Conservation (phyloP, 176 grass and related monocot genomes). For the Lolium multiflorum region DNA sequence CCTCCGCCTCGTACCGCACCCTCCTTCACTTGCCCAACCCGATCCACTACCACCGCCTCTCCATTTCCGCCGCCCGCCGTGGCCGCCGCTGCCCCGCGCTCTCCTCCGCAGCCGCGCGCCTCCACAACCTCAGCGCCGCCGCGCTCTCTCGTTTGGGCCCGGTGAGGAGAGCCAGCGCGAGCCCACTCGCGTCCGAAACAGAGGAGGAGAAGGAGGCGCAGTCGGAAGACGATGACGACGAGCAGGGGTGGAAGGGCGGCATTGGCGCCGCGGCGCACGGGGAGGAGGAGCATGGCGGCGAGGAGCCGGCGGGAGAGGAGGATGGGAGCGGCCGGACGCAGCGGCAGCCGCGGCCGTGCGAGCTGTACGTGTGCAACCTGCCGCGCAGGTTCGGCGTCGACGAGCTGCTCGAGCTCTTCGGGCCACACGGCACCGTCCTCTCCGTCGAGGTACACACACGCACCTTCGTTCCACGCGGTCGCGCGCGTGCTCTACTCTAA, state of each 20-base stretch:
- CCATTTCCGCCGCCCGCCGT: not conserved
- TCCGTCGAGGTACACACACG: constrained; percentile 59
- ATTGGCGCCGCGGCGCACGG: constrained; percentile 43
- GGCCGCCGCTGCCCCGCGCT: not conserved
- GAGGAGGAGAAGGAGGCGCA: constrained; percentile 18
- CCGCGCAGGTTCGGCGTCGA: constrained; percentile 59
- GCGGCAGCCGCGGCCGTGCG: constrained; percentile 52
- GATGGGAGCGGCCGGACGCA: constrained; percentile 29
- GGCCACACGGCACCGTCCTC: constrained; percentile 59
- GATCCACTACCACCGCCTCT: not conserved
- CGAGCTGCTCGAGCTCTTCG: constrained; percentile 68
- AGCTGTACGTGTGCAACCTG: constrained; percentile 78
- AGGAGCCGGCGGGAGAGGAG: constrained; percentile 9
- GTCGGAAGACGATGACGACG: constrained; percentile 27
- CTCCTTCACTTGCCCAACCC: constrained; percentile 33
- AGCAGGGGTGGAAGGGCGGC: constrained; percentile 50
- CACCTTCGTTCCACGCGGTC: not conserved
- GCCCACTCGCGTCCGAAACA: constrained; percentile 19
- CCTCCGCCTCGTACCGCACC: not conserved
- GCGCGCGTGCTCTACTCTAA: not conserved
- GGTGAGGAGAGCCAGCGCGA: constrained; percentile 34
- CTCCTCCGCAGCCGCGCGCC: not conserved
- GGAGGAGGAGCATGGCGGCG: constrained; percentile 38
- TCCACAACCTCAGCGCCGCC: not conserved
- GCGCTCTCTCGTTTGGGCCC: not conserved